A percentile compares a stretch with the other conserved stretches of the same genome.
These are phyloP conservation scores for Phytophthora macrochlamydospora DNA, from an alignment of 352 stramenopile genomes.

Conservation along the genomic window DNA sequence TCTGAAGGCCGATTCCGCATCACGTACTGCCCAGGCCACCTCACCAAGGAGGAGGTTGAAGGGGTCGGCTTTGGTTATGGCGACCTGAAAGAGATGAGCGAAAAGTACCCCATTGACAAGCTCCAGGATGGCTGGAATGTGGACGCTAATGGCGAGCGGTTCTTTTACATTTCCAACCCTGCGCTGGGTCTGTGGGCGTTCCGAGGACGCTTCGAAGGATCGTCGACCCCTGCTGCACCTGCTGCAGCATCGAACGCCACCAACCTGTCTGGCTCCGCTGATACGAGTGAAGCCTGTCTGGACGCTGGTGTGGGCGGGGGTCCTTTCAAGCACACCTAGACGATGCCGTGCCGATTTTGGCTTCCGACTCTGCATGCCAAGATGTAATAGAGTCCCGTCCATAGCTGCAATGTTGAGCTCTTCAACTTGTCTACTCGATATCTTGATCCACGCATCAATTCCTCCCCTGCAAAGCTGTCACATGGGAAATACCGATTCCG, in stretches of 20 bases:
- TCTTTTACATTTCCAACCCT: slow-evolving; percentile 98
- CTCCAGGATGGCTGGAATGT: slow-evolving; percentile 95
- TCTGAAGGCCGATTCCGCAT: slow-evolving; percentile 97
- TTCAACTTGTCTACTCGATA: background rate
- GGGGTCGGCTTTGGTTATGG: slow-evolving; percentile 93
- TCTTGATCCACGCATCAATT: background rate
- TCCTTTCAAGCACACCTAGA: slow-evolving; percentile 65
- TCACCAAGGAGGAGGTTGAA: slow-evolving; percentile 94
- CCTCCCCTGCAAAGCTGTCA: background rate
- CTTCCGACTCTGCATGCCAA: background rate
- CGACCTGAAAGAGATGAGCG: slow-evolving; percentile 84
- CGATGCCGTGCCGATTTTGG: background rate
- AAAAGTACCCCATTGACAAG: slow-evolving; percentile 80
- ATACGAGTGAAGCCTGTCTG: slow-evolving; percentile 58
- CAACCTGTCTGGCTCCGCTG: slow-evolving; percentile 34
- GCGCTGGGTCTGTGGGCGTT: slow-evolving; percentile 96
- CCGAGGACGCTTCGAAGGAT: slow-evolving; percentile 78
- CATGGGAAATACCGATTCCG: too few species aligned
- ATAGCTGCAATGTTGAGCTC: background rate
- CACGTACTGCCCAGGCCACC: slow-evolving; percentile 92
- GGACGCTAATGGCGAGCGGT: slow-evolving; percentile 81
- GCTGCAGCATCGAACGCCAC: slow-evolving; percentile 24
- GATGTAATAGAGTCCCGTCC: background rate
- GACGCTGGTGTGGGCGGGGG: slow-evolving; percentile 81
- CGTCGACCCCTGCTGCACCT: slow-evolving; percentile 12